phyloP scores from a whole-genome alignment of 2,329 filamentous ascomycete species.

The Claviceps monticola region DNA sequence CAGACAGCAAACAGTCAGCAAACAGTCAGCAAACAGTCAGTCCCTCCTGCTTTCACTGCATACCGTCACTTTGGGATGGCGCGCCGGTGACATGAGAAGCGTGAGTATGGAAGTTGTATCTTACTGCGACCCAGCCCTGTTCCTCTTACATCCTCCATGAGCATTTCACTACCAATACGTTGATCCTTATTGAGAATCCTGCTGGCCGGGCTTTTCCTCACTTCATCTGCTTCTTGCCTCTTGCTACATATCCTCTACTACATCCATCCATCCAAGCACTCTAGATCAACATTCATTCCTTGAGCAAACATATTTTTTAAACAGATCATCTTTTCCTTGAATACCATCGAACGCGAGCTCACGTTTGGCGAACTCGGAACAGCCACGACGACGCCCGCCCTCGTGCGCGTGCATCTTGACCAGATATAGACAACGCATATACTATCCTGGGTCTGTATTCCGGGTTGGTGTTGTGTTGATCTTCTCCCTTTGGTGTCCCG shows the following conservation, averaged over 20 bases:
- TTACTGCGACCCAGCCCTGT: neutral
- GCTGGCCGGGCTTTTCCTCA: conserved; percentile 4
- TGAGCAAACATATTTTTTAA: neutral
- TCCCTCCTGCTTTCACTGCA: conserved; percentile 6
- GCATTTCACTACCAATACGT: neutral
- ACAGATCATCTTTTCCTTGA: neutral
- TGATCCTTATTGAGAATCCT: conserved; percentile 4
- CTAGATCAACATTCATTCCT: neutral
- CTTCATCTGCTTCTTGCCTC: neutral
- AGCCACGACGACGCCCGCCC: neutral
- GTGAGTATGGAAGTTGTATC: neutral
- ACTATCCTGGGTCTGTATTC: neutral
- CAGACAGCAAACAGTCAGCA: no score
- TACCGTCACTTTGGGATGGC: conserved; percentile 2
- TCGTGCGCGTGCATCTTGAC: neutral
- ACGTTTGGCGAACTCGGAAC: neutral
- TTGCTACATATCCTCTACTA: neutral
- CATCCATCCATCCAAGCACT: neutral
- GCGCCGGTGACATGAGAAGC: neutral
- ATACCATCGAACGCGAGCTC: neutral
- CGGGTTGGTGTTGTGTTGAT: neutral
- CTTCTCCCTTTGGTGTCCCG: neutral
- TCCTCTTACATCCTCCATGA: neutral
- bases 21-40: neutral
- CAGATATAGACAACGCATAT: neutral